These are phyloP conservation scores for Cercospora janseana DNA, from an alignment of 2,329 filamentous ascomycete species.

Conservation along the genomic window DNA sequence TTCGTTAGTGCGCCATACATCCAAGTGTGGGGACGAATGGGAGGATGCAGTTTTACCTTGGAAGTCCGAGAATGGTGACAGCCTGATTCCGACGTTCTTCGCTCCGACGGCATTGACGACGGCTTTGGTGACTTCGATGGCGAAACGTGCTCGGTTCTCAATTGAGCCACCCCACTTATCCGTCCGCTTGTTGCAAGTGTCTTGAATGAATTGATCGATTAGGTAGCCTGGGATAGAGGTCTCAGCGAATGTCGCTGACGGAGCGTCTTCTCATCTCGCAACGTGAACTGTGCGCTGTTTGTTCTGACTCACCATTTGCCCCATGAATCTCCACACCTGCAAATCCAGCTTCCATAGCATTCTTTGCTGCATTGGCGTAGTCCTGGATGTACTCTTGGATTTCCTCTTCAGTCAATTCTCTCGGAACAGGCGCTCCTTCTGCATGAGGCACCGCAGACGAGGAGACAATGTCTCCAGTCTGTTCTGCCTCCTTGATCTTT, in stretches of 20 bases:
- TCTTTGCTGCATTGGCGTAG: conserved; percentile 44
- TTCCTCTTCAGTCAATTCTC: conserved; percentile 40
- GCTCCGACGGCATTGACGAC: conserved; percentile 49
- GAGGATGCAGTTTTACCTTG: too few relatives aligned
- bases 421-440: not conserved
- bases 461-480: not conserved
- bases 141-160: conserved; percentile 52
- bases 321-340: conserved; percentile 59
- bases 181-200: conserved; percentile 52
- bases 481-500: not conserved
- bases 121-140: conserved; percentile 52
- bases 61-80: conserved; percentile 60
- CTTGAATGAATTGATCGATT: conserved; percentile 62
- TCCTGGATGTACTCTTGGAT: conserved; percentile 39
- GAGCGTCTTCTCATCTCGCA: too few relatives aligned
- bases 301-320: too few relatives aligned
- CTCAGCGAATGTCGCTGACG: too few relatives aligned
- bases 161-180: conserved; percentile 48
- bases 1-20: too few relatives aligned
- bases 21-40: too few relatives aligned
- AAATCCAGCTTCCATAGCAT: conserved; percentile 50
- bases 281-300: too few relatives aligned
- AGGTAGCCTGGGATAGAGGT: too few relatives aligned
- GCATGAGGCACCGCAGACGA: not conserved
- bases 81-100: conserved; percentile 52